Percentiles rank a stretch among this genome's conserved stretches.
phyloP scores from a whole-genome alignment of 2,329 filamentous ascomycete genomes.

The Thelonectria blattea region DNA sequence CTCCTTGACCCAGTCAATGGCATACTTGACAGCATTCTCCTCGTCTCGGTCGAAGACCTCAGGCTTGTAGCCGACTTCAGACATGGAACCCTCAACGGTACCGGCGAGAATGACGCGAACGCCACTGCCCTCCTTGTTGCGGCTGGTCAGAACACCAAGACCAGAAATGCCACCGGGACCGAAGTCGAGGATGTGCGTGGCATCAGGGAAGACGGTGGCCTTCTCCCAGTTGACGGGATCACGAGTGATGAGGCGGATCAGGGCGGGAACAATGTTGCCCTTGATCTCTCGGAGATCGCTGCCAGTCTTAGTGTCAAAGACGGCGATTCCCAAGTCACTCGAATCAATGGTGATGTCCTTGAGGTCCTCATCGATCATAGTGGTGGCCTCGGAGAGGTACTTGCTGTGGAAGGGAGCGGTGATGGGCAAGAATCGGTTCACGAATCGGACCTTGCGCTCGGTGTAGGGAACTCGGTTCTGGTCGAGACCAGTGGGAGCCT shows the following conservation, averaged over 20 bases:
- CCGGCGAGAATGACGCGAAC: slow-evolving; percentile 96
- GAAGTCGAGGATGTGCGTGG: slow-evolving; percentile 95
- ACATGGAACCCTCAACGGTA: slow-evolving; percentile 86
- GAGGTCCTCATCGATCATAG: slow-evolving; percentile 85
- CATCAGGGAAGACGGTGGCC: slow-evolving; percentile 86
- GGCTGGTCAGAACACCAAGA: slow-evolving; percentile 92
- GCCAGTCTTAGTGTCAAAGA: slow-evolving; percentile 90
- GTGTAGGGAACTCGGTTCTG: slow-evolving; percentile 95
- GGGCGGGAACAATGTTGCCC: slow-evolving; percentile 81
- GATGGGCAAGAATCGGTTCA: slow-evolving; percentile 96
- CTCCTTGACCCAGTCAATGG: slow-evolving; percentile 97
- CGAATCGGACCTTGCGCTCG: slow-evolving; percentile 94
- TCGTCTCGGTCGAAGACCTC: slow-evolving; percentile 97
- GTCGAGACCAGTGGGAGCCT: slow-evolving; percentile 95
- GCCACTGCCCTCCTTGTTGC: slow-evolving; percentile 98
- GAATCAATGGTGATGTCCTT: slow-evolving; percentile 80
- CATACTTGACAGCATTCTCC: slow-evolving; percentile 92
- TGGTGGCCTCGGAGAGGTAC: slow-evolving; percentile 82
- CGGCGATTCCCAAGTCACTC: slow-evolving; percentile 77
- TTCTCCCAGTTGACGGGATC: slow-evolving; percentile 96
- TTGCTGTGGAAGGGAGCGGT: slow-evolving; percentile 98
- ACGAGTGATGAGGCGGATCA: slow-evolving; percentile 92
- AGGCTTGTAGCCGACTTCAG: slow-evolving; percentile 95
- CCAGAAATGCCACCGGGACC: slow-evolving; percentile 97
- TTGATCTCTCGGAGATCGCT: slow-evolving; percentile 77